These are phyloP conservation scores for Stachybotrys elegans DNA, from an alignment of 2,329 filamentous ascomycete species.

Conservation along the genomic window DNA sequence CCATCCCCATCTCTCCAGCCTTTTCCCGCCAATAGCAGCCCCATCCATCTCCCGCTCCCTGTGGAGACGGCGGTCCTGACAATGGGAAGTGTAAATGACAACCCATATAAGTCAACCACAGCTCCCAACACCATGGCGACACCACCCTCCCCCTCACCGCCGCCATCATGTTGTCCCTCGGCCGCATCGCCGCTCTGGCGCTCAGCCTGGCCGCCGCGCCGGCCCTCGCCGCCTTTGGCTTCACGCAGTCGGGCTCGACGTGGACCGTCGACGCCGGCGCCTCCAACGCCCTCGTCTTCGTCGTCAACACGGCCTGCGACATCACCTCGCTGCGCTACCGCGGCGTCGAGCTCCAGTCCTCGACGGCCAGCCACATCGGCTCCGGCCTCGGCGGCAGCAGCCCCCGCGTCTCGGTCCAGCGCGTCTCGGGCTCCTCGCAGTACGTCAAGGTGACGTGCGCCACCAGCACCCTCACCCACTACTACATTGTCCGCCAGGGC, in stretches of 20 bases:
- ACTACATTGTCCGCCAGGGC: conserved; percentile 56
- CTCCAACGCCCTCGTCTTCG: conserved; percentile 43
- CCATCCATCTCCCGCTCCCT: too few species aligned
- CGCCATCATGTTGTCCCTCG: not conserved
- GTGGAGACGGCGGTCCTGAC: too few species aligned
- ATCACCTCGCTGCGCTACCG: conserved; percentile 59
- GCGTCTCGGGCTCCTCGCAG: conserved; percentile 11
- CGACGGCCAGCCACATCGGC: conserved; percentile 32
- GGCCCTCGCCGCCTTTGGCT: conserved; percentile 35
- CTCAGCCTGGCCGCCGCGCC: conserved; percentile 11
- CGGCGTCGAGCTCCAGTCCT: conserved; percentile 54
- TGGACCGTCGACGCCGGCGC: conserved; percentile 44
- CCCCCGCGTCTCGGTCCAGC: conserved; percentile 41
- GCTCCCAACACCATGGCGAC: too few species aligned
- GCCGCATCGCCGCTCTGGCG: not conserved
- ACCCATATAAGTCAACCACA: too few species aligned
- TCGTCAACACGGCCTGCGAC: conserved; percentile 52
- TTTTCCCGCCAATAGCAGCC: too few species aligned
- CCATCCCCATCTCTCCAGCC: too few species aligned
- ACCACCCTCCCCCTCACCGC: not conserved
- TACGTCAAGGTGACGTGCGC: conserved; percentile 59
- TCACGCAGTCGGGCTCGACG: conserved; percentile 31
- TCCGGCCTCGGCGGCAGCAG: conserved; percentile 43
- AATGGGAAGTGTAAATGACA: too few species aligned
- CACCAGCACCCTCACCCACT: conserved; percentile 57